Evolutionary conservation across 495 filamentous ascomycete genomes (phyloP), one percentile per base, ranked within the genome.

Genomic region (Venustampulla echinocandica): DNA sequence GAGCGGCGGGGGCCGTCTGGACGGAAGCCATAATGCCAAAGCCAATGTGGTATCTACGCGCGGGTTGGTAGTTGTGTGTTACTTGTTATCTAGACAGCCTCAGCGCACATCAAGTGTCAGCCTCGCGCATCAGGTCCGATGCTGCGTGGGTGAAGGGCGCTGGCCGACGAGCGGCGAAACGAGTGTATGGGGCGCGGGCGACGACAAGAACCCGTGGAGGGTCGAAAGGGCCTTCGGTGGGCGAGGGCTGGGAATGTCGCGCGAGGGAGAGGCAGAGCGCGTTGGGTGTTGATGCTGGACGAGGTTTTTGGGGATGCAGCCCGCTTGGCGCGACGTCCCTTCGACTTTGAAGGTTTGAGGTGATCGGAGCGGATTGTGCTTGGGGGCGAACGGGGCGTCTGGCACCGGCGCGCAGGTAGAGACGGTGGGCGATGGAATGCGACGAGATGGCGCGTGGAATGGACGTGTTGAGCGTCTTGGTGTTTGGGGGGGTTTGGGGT

Each of bases 1-100:
- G 78, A 60, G 80, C 68, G 46, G 73, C 74, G 35, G 82, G 76
- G 41, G 80, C 69, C 50, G 77, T 68, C 66, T 90, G 85, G 54
- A 85, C 76, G 28, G 84, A 88, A 60, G 87, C 79, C 86, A 93
- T 93, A 47, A 42, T 74, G 44, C 41, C 27, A 47, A 5, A 41
- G 4, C 21, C 20, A 42, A 46, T 37, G 9, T 32, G 7, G 48
- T 10, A 36, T 18, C n/a, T 13, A 43, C 18, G 33, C 22, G n/a
- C 20, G 10, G n/a, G 18, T 37, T 34, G n/a, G n/a, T 34, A 23
- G 5, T 35, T 19, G 47, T 49, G 30, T 24, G 11, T 30, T 20
- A 42, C 55, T 24, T 42, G n/a, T n/a, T n/a, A n/a, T n/a, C n/a
- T n/a, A n/a, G n/a, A n/a, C n/a, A n/a, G n/a, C 10, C 21, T 49